phyloP scores from a whole-genome alignment of 345 rosid genomes.

The Populus pruinosa region DNA sequence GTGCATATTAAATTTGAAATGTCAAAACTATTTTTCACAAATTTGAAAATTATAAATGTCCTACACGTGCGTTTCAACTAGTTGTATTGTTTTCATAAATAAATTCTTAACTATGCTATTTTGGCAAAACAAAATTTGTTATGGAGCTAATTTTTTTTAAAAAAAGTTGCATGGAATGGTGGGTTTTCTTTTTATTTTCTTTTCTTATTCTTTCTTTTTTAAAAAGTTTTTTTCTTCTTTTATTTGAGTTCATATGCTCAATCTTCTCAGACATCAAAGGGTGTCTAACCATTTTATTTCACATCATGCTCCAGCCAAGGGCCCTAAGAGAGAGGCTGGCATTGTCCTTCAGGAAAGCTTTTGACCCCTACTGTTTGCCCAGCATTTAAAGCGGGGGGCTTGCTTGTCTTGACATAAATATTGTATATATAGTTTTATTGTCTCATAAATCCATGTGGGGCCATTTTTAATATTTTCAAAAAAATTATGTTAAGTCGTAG shows the following conservation, averaged over 20 bases:
- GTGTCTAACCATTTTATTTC: neutral
- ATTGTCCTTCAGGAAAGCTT: constrained; percentile 11
- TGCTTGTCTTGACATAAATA: neutral
- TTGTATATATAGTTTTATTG: neutral
- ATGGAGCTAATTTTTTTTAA: neutral
- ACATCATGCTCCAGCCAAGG: constrained; percentile 13
- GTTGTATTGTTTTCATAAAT: no score
- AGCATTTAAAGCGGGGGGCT: constrained; percentile 11
- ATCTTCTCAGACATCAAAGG: no score
- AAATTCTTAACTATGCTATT: no score
- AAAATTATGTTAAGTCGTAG: neutral
- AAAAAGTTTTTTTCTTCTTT: no score
- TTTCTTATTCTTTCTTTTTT: neutral
- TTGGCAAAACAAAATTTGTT: neutral
- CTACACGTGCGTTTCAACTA: no score
- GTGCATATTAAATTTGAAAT: no score
- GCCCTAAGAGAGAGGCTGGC: constrained; percentile 3
- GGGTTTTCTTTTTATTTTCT: neutral
- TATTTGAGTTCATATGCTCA: no score
- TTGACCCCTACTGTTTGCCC: constrained; percentile 8
- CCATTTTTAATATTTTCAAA: neutral
- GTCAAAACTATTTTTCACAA: no score
- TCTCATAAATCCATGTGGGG: neutral
- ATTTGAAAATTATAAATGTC: no score
- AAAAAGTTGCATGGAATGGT: neutral